Evolutionary conservation across 1,284 basidiomycete species (phyloP), one percentile per base, ranked within the genome.

Genomic region (Quambalaria eucalypti): DNA sequence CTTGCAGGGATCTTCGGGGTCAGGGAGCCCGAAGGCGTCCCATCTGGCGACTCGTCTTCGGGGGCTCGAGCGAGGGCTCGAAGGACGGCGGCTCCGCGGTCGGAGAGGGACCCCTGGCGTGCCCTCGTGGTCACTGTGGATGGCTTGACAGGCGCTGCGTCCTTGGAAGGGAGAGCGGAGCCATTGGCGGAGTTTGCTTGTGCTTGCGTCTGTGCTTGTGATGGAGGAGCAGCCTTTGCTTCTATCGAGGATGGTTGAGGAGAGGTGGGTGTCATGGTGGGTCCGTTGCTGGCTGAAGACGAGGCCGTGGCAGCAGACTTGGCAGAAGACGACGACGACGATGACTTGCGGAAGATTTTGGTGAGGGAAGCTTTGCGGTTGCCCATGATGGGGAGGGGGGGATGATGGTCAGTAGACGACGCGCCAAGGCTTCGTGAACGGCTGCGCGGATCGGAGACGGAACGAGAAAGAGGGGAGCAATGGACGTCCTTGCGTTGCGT

Each of bases 81-180:
- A n/a, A 73, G 52, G 26, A 73, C 71, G 42, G 71, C 71, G 9
- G 64, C 65, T n/a, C 69, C 71, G 56, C 68, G 67, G 49, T 73
- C 42, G 2, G 42, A 23, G 25, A 46, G 42, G 5, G 42, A 46
- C 16, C 42, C 25, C 12, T 21, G 12, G 21, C 42, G 42, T 5
- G 21, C 36, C 16, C 3, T 39, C 21, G 36, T 39, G 36, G 21
- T 5, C 16, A 39, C 36, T 14, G 21, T 4, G 36, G 36, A 12
- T 39, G 16, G 16, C 16, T 21, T 10, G 36, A 39, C 36, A 39
- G 16, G 16, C 10, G 36, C 16, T 21, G 36, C 36, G 36, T 39
- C 36, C n/a, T n/a, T n/a, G n/a, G n/a, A n/a, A n/a, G n/a, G n/a
- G 36, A 14, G 16, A 3, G 21, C 36, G 36, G 36, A 39, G 5